A percentile compares a stretch with the other conserved stretches of the same genome.
Conservation (phyloP, 176 grass and related monocot genomes). For the Carex cristatella region DNA sequence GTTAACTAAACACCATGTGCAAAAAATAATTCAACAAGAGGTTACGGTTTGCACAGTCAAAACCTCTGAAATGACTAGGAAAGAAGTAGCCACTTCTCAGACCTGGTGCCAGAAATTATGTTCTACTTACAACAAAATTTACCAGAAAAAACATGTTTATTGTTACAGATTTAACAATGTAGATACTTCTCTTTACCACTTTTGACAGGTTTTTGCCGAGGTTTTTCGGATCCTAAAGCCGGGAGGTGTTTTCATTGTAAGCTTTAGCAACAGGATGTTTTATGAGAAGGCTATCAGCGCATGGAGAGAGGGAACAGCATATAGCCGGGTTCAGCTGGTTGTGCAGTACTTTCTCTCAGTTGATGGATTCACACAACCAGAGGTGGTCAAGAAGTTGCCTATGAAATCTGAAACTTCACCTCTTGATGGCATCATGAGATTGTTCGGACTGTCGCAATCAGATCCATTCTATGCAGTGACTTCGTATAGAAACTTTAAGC, state of each 20-base stretch:
- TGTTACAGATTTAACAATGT: background rate
- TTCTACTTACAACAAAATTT: background rate
- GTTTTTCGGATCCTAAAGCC: conserved; percentile 86
- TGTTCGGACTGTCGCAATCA: conserved; percentile 44
- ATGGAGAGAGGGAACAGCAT: conserved; percentile 79
- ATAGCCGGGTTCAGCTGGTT: conserved; percentile 77
- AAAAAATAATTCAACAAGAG: background rate
- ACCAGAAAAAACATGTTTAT: background rate
- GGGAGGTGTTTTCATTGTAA: conserved; percentile 75
- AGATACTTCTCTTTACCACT: background rate
- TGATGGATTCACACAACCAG: conserved; percentile 84
- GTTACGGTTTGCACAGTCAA: background rate
- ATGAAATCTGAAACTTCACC: conserved; percentile 34
- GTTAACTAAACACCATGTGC: background rate
- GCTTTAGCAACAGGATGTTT: conserved; percentile 90
- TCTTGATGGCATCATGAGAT: conserved; percentile 47
- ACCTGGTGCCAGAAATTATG: background rate
- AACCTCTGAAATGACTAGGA: background rate
- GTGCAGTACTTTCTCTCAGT: conserved; percentile 77
- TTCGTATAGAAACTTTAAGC: conserved; percentile 74
- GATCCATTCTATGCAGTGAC: conserved; percentile 90
- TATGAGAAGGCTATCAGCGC: conserved; percentile 81
- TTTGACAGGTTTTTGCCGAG: conserved; percentile 61
- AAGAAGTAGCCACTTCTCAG: background rate
- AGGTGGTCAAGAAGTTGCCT: conserved; percentile 56